A percentile compares a stretch with the other conserved stretches of the same genome.
Conservation (phyloP, 2,329 filamentous ascomycete genomes). For the Xylariomycetidae sp. region DNA sequence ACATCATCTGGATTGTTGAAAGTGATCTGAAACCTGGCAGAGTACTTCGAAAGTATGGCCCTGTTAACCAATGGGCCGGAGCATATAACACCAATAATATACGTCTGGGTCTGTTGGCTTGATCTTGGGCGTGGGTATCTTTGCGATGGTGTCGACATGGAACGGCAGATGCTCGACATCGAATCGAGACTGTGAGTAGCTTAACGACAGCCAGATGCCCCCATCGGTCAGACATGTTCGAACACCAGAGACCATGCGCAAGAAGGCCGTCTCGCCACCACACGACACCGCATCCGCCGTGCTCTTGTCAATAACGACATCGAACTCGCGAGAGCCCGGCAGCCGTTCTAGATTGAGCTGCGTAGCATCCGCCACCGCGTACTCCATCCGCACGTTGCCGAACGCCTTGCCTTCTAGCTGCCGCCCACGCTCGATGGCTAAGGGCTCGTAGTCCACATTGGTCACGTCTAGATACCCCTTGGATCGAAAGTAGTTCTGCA, state of each 20-base stretch:
- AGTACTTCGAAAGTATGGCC: too few species aligned
- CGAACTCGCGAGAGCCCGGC: slow-evolving; percentile 21
- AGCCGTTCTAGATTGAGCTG: slow-evolving; percentile 21
- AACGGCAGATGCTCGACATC: slow-evolving; percentile 34
- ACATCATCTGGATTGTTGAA: too few species aligned
- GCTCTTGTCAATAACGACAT: slow-evolving; percentile 45
- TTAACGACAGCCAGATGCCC: slow-evolving; percentile 44
- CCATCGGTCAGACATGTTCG: slow-evolving; percentile 27
- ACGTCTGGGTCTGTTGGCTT: slow-evolving; percentile 41
- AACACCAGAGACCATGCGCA: slow-evolving; percentile 35
- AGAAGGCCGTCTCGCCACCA: slow-evolving; percentile 33
- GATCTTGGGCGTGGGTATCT: slow-evolving; percentile 36
- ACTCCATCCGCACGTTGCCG: slow-evolving; percentile 38
- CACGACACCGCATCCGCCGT: slow-evolving; percentile 46
- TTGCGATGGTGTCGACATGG: slow-evolving; percentile 35
- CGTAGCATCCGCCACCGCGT: slow-evolving; percentile 42
- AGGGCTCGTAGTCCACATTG: slow-evolving; percentile 47
- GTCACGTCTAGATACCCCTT: slow-evolving; percentile 38
- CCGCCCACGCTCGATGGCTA: slow-evolving; percentile 39
- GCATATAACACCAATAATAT: slow-evolving; percentile 40
- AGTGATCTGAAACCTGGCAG: too few species aligned
- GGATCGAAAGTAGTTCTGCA: slow-evolving; percentile 42
- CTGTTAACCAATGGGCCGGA: slow-evolving; percentile 34
- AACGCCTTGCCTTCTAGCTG: slow-evolving; percentile 36
- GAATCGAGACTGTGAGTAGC: slow-evolving; percentile 41